phyloP scores from a whole-genome alignment of 192 early-diverging fungal genomes.

The Coemansia asiatica region DNA sequence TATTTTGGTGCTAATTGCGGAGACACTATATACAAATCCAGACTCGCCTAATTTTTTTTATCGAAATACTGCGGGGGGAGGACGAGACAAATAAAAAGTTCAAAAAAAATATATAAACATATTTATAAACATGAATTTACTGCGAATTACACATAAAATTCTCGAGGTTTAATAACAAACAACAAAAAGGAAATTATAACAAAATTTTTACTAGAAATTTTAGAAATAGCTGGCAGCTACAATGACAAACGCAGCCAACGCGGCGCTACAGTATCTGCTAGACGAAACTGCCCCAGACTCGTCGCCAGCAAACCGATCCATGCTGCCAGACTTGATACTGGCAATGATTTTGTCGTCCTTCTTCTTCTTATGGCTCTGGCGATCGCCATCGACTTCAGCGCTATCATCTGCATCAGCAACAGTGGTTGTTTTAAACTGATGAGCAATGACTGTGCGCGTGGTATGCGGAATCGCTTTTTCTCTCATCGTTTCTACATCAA shows the following conservation, averaged over 20 bases:
- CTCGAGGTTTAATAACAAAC: neutral
- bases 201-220: constrained; percentile 4
- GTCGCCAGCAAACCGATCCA: constrained; percentile 13
- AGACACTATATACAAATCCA: neutral
- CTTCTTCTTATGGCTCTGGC: neutral
- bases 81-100: no score
- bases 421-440: neutral
- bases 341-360: constrained; percentile 7
- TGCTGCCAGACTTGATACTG: constrained; percentile 6
- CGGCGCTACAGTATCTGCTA: constrained; percentile 2
- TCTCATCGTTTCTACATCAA: neutral
- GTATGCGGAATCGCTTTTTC: neutral
- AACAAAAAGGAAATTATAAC: neutral
- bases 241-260: constrained; percentile 9
- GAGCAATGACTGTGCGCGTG: constrained; percentile 7
- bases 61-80: no score
- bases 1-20: neutral
- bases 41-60: no score
- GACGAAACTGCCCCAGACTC: constrained; percentile 4
- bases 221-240: neutral
- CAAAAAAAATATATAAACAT: no score
- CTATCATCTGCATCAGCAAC: neutral
- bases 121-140: no score
- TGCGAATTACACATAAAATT: no score
- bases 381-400: neutral